Conservation (phyloP, 495 filamentous ascomycete species). For the Margaritispora aquatica region DNA sequence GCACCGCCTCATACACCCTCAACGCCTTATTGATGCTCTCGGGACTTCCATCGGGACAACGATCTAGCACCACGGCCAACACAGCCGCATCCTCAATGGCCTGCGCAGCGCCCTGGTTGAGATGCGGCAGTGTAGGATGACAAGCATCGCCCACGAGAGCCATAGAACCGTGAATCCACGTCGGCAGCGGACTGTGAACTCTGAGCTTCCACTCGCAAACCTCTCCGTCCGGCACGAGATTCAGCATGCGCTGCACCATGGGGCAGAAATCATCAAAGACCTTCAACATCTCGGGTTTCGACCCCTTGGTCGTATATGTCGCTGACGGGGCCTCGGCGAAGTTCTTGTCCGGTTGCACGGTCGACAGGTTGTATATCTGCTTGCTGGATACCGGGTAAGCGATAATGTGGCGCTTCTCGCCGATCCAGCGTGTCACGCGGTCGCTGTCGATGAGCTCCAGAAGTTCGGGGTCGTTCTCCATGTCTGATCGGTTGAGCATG, state of each 20-base stretch:
- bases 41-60: conserved; percentile 44
- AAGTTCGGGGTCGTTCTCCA: conserved; percentile 59
- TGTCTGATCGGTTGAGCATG: conserved; percentile 64
- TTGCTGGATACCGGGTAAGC: conserved; percentile 73
- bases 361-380: conserved; percentile 73
- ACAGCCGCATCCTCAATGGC: conserved; percentile 77
- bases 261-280: conserved; percentile 69
- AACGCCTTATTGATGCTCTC: conserved; percentile 58
- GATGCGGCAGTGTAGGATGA: conserved; percentile 71
- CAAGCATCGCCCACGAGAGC: conserved; percentile 75
- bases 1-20: conserved; percentile 62
- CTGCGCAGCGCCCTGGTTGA: conserved; percentile 72
- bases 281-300: conserved; percentile 59
- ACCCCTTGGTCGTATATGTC: conserved; percentile 69
- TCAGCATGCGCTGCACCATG: conserved; percentile 63
- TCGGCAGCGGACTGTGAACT: conserved; percentile 60
- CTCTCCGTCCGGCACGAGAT: conserved; percentile 73
- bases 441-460: conserved; percentile 59
- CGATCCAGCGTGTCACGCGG: conserved; percentile 72
- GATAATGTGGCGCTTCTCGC: conserved; percentile 72
- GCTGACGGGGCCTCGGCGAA: conserved; percentile 66
- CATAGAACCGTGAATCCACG: conserved; percentile 60
- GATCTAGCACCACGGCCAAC: conserved; percentile 56
- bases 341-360: conserved; percentile 66
- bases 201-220: conserved; percentile 80